These are phyloP conservation scores for Pugionium cornutum DNA, from an alignment of 345 rosid genomes.

Conservation along the genomic window DNA sequence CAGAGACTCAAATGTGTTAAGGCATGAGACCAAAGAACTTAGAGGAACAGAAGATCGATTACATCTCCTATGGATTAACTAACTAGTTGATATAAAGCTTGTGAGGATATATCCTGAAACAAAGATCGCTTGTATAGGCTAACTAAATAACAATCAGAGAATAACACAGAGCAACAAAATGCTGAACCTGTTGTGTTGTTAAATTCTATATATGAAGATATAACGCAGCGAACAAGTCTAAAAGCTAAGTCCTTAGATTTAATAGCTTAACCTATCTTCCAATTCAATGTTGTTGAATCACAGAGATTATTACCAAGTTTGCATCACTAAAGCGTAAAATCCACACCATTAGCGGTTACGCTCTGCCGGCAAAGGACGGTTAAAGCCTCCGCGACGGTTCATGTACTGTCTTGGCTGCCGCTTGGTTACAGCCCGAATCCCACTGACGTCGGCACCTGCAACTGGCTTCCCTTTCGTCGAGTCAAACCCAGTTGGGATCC, in stretches of 20 bases:
- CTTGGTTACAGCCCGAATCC: conserved; percentile 74
- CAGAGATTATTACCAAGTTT: background rate
- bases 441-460: conserved; percentile 76
- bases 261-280: background rate
- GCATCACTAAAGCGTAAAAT: background rate
- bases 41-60: background rate
- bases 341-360: conserved; percentile 54
- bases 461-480: conserved; percentile 96
- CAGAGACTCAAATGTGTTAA: background rate
- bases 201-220: background rate
- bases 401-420: conserved; percentile 93
- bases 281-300: background rate
- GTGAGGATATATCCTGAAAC: background rate
- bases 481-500: conserved; percentile 89
- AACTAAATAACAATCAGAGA: background rate
- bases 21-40: background rate
- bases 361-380: conserved; percentile 84
- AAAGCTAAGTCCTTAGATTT: background rate
- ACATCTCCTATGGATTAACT: background rate
- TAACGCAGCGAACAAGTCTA: conserved; percentile 15
- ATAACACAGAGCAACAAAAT: background rate
- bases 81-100: conserved; percentile 9
- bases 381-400: conserved; percentile 94
- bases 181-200: background rate
- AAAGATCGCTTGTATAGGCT: background rate